Evolutionary conservation across 176 grass and related monocot species (phyloP).

Genomic region (Eleusine coracana): DNA sequence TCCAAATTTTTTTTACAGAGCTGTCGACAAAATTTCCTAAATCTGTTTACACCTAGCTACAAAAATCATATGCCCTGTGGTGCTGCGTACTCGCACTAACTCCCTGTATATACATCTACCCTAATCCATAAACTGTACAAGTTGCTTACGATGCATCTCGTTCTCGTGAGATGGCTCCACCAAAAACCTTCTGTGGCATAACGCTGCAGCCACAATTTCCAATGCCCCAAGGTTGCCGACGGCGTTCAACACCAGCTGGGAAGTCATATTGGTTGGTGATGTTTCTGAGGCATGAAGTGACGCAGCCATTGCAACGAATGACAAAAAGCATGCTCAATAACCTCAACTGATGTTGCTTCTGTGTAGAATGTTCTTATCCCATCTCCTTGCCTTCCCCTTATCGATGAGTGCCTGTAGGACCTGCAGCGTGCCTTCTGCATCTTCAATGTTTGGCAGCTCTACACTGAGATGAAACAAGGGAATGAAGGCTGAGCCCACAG

Average conservation of each 20-base stretch:
- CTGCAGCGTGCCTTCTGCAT: constrained; percentile 75
- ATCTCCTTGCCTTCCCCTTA: constrained; percentile 59
- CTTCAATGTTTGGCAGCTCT: constrained; percentile 65
- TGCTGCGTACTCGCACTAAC: not conserved
- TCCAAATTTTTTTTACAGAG: constrained; percentile 19
- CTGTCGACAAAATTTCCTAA: constrained; percentile 35
- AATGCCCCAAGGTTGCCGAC: not conserved
- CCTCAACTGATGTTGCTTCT: constrained; percentile 52
- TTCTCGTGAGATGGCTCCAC: not conserved
- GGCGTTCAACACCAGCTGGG: not conserved
- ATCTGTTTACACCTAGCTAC: constrained; percentile 37
- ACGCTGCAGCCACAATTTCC: not conserved
- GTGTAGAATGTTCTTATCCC: constrained; percentile 57
- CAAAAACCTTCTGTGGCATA: not conserved
- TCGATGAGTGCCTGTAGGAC: constrained; percentile 62
- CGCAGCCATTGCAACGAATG: constrained; percentile 13
- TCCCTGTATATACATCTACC: constrained; percentile 19
- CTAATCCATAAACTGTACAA: constrained; percentile 26
- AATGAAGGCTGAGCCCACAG: constrained; percentile 53
- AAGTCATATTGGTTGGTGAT: constrained; percentile 12
- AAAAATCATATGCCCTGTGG: not conserved
- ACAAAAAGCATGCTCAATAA: not conserved
- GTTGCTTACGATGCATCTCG: not conserved
- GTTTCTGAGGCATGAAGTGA: not conserved
- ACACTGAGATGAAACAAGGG: constrained; percentile 87